Conservation (phyloP, 2,329 filamentous ascomycete genomes). For the Dothideomycetes sp. region DNA sequence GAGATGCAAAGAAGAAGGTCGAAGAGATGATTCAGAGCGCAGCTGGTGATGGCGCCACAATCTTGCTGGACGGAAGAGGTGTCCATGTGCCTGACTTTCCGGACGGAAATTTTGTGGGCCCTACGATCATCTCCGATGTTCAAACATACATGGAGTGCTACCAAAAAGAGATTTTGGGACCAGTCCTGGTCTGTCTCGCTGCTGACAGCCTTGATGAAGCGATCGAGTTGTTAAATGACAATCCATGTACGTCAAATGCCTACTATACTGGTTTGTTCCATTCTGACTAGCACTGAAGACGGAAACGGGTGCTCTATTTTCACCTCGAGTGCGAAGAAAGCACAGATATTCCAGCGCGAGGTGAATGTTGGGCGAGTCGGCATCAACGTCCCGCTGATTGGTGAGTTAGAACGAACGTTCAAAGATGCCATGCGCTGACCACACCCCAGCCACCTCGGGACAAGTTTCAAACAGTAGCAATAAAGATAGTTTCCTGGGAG, state of each 20-base stretch:
- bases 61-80: conserved; percentile 63
- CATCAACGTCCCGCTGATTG: conserved; percentile 67
- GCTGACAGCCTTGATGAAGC: conserved; percentile 64
- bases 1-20: conserved; percentile 62
- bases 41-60: conserved; percentile 63
- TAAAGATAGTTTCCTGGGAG: neutral
- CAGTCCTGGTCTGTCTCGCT: conserved; percentile 65
- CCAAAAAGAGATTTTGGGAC: conserved; percentile 68
- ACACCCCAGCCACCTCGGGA: conserved; percentile 23
- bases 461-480: conserved; percentile 4
- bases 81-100: conserved; percentile 63
- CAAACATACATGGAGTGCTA: conserved; percentile 69
- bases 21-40: conserved; percentile 61
- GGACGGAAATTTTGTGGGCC: conserved; percentile 64
- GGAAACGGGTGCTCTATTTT: conserved; percentile 74
- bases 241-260: conserved; percentile 40
- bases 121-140: conserved; percentile 67
- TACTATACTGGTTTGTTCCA: too few species aligned
- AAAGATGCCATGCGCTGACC: too few species aligned
- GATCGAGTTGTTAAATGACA: conserved; percentile 64
- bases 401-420: too few species aligned
- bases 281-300: too few species aligned
- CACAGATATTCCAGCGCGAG: conserved; percentile 60
- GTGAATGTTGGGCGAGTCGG: conserved; percentile 72
- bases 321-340: conserved; percentile 61